Evolutionary conservation across 2,329 filamentous ascomycete species (phyloP), one percentile per base, ranked within the genome.

Genomic region (Fusarium duplospermum): DNA sequence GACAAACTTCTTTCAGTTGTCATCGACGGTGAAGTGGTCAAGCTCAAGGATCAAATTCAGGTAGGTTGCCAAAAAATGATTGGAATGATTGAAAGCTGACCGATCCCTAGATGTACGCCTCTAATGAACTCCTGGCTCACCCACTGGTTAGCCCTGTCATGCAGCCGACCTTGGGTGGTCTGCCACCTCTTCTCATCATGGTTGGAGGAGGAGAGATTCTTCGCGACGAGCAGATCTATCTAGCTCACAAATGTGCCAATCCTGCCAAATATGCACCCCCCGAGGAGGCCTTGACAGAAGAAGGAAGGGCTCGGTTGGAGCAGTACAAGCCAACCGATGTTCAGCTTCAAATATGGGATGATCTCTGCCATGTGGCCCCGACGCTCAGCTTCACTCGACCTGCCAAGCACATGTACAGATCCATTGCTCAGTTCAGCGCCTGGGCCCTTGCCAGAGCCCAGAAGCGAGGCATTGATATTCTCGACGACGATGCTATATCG

Each of bases 321-420:
- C 91, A 88, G 71, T 97, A 94, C 82, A 90, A 91, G 66, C 94
- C 95, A 0, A 99, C 96, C 0, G 90, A 97, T 76, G 96, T 98
- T 0, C 95, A 98, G 80, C 87, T 99, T 3, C 96, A 98, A 81
- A 92, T 98, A 2, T 98, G 96, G 95, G 96, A 98, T 67, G 93
- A 98, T 77, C 86, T 98, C 4, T 98, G 96, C 78, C 96, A 98
- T 80, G 95, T 97, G 7, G 92, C 93, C 0, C 94, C 96, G 1
- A 98, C 95, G 0, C 87, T 98, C n/a, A 97, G 94, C 77, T 98
- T 98, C 81, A 98, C 96, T 0, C 89, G 92, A n/a, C 96, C 96
- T 1, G 96, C 96, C 54, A 98, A 98, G 81, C 93, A 93, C 83
- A 98, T 98, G 95, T 98, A 94, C 81, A 90, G 96, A 57, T 94